A percentile compares a stretch with the other conserved stretches of the same genome.
Conservation (phyloP, 495 filamentous ascomycete species). For the Pyrenopolyporus hunteri region DNA sequence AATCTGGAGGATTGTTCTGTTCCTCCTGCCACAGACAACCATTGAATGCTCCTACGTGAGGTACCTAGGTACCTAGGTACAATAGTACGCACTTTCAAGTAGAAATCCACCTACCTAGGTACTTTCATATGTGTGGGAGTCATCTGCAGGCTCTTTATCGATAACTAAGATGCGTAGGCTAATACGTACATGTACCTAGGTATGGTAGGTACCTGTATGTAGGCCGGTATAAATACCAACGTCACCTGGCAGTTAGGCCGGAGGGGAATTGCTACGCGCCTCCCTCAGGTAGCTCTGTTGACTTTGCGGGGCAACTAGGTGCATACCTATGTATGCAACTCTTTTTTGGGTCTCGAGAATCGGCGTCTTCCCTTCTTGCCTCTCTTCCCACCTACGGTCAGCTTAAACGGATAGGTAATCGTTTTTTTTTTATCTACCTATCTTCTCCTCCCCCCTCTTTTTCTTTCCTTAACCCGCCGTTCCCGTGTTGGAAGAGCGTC, state of each 20-base stretch:
- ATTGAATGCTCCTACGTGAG: no score
- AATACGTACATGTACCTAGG: no score
- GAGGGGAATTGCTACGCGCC: constrained; percentile 17
- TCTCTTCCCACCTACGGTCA: neutral
- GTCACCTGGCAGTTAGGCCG: constrained; percentile 24
- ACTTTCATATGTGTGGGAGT: neutral
- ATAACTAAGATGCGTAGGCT: constrained; percentile 5
- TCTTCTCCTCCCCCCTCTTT: no score
- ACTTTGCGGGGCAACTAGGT: constrained; percentile 34
- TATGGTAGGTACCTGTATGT: constrained; percentile 1
- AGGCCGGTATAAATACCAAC: constrained; percentile 15
- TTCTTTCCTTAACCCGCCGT: neutral
- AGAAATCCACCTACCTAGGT: no score
- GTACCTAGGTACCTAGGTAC: no score
- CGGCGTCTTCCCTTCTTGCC: constrained; percentile 7
- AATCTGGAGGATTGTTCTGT: no score
- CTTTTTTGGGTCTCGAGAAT: constrained; percentile 9
- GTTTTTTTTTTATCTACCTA: neutral
- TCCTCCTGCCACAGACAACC: no score
- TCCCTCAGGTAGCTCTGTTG: constrained; percentile 20
- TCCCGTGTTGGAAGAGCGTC: constrained; percentile 6
- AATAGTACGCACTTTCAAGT: no score
- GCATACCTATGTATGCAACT: no score
- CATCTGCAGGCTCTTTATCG: constrained; percentile 17
- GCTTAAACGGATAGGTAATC: neutral